Evolutionary conservation across 768 basidiomycete genomes (phyloP).

Genomic region (Mycena latifolia): DNA sequence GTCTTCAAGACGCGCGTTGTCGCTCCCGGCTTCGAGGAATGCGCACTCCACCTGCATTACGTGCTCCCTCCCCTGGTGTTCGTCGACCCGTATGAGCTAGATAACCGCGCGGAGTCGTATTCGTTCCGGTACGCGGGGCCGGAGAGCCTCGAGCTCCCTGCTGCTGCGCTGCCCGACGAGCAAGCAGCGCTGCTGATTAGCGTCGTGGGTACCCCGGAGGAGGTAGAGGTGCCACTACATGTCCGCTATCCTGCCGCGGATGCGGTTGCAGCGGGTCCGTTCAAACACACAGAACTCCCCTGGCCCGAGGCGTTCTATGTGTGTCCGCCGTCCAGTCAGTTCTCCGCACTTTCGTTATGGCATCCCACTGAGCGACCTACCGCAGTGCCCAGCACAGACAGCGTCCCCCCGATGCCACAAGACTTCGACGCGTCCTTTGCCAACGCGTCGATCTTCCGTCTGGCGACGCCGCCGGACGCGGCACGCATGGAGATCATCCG

Average conservation of each 20-base stretch:
- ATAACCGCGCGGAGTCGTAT: constrained; percentile 51
- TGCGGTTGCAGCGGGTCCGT: constrained; percentile 38
- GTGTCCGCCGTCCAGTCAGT: constrained; percentile 48
- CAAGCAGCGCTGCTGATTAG: constrained; percentile 44
- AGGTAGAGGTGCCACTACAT: constrained; percentile 59
- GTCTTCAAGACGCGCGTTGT: constrained; percentile 46
- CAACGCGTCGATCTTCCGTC: background rate
- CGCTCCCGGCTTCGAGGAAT: constrained; percentile 37
- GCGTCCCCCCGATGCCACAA: constrained; percentile 17
- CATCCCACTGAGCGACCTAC: background rate
- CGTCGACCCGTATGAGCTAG: constrained; percentile 63
- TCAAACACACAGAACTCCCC: constrained; percentile 45
- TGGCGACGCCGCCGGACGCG: constrained; percentile 10
- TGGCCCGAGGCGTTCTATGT: constrained; percentile 55
- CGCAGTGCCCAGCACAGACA: background rate
- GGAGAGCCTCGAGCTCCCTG: constrained; percentile 61
- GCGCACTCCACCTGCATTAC: constrained; percentile 55
- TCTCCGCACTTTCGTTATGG: background rate
- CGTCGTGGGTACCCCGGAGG: constrained; percentile 27
- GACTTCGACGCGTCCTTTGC: constrained; percentile 38
- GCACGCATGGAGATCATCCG: constrained; percentile 39
- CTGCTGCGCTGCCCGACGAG: constrained; percentile 41
- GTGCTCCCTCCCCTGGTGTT: constrained; percentile 57
- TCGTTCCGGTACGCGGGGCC: constrained; percentile 56
- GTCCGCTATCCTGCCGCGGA: constrained; percentile 59